These are phyloP conservation scores for Trifolium dubium DNA, from an alignment of 306 rosid species.

Conservation along the genomic window DNA sequence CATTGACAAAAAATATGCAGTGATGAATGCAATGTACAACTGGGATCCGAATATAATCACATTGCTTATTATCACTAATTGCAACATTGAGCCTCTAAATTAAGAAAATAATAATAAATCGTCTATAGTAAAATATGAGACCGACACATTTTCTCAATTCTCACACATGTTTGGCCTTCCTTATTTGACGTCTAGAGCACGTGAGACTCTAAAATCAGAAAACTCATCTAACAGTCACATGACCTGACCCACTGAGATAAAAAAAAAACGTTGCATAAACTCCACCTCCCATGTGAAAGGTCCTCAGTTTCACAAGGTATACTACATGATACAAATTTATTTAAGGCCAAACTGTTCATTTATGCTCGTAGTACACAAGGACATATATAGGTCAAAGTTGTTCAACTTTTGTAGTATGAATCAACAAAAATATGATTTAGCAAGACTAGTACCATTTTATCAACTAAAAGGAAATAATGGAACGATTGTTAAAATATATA, in stretches of 20 bases:
- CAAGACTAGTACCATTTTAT: no score
- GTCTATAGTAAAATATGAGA: not conserved
- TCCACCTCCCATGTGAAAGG: slow-evolving; percentile 48
- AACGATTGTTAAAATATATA: no score
- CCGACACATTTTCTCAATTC: slow-evolving; percentile 1
- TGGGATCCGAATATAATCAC: slow-evolving; percentile 1
- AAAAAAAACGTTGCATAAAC: slow-evolving; percentile 39
- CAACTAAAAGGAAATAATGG: no score
- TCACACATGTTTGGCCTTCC: slow-evolving; percentile 46
- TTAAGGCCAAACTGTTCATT: slow-evolving; percentile 6
- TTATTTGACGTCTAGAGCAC: slow-evolving; percentile 66
- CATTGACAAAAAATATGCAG: slow-evolving; percentile 13
- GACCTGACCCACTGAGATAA: not conserved
- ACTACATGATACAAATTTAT: not conserved
- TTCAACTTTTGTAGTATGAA: not conserved
- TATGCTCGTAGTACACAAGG: not conserved
- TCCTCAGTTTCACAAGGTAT: slow-evolving; percentile 28
- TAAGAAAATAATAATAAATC: not conserved
- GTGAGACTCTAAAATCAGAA: slow-evolving; percentile 42
- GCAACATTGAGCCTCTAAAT: slow-evolving; percentile 5
- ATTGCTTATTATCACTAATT: slow-evolving; percentile 27
- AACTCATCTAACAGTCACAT: slow-evolving; percentile 18
- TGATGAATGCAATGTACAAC: slow-evolving; percentile 17
- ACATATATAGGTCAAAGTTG: not conserved
- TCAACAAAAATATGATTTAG: no score